Evolutionary conservation across 257 asterid genomes (phyloP).

Genomic region (Rauvolfia tetraphylla): DNA sequence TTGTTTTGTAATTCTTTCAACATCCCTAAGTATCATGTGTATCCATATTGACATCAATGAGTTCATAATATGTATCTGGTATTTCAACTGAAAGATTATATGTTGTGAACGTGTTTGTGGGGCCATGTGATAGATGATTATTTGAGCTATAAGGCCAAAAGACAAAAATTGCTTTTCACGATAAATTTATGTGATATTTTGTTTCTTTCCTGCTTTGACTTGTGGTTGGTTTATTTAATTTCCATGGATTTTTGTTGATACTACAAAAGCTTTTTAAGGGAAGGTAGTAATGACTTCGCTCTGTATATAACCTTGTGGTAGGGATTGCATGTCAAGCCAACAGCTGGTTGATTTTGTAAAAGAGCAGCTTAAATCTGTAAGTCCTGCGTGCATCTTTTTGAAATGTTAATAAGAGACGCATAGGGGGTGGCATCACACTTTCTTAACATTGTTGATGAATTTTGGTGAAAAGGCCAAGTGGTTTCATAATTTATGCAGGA

Average conservation of each 20-base stretch:
- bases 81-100: not conserved
- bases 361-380: constrained; percentile 53
- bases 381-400: constrained; percentile 21
- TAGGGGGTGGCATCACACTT: not conserved
- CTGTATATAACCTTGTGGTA: constrained; percentile 24
- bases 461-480: constrained; percentile 13
- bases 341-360: constrained; percentile 68
- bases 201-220: not conserved
- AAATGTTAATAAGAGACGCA: not conserved
- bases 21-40: not conserved
- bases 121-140: not conserved
- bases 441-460: not conserved
- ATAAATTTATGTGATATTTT: not conserved
- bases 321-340: constrained; percentile 98
- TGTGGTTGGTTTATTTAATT: not conserved
- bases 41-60: not conserved
- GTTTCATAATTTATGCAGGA: constrained; percentile 44
- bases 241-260: not conserved
- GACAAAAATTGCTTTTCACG: not conserved
- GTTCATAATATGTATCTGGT: not conserved
- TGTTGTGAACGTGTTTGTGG: not conserved
- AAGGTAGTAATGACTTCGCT: not conserved
- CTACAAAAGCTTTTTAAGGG: not conserved
- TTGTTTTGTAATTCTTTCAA: not conserved
- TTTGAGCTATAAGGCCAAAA: not conserved